These are phyloP conservation scores for Chaetomiaceae sp. DNA, from an alignment of 2,329 filamentous ascomycete genomes.

Conservation along the genomic window DNA sequence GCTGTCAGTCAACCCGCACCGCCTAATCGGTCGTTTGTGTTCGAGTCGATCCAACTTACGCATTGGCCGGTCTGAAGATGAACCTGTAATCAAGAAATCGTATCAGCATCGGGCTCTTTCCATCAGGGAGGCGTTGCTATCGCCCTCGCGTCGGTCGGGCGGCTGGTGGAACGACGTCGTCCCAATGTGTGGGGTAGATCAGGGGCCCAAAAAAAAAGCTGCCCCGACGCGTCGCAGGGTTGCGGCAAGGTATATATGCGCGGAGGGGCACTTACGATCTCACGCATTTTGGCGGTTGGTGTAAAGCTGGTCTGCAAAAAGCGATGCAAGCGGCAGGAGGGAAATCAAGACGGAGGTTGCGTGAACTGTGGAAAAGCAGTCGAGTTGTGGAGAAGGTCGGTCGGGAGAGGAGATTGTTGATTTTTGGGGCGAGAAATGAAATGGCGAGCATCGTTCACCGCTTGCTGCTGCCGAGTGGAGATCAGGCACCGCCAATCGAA, in stretches of 20 bases:
- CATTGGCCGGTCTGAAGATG: conserved; percentile 99
- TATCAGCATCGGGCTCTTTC: conserved; percentile 48
- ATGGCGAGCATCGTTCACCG: conserved; percentile 27
- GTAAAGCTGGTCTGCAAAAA: conserved; percentile 26
- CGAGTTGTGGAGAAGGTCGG: conserved; percentile 24
- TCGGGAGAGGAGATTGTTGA: conserved; percentile 29
- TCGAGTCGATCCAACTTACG: conserved; percentile 53
- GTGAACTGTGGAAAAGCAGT: conserved; percentile 23
- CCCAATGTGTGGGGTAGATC: conserved; percentile 29
- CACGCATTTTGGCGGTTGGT: conserved; percentile 59
- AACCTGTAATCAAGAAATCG: conserved; percentile 63
- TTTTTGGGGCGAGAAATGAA: conserved; percentile 31
- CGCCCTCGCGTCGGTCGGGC: conserved; percentile 9
- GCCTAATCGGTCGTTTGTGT: conserved; percentile 4
- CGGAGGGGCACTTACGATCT: conserved; percentile 57
- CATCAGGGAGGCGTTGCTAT: conserved; percentile 1
- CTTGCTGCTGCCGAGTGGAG: conserved; percentile 27
- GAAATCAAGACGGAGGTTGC: conserved; percentile 23
- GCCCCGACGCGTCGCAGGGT: conserved; percentile 25
- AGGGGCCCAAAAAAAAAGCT: conserved; percentile 24
- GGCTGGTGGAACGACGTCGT: conserved; percentile 5
- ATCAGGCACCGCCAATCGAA: conserved; percentile 28
- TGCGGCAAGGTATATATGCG: conserved; percentile 6
- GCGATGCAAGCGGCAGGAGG: conserved; percentile 21
- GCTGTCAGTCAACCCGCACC: conserved; percentile 35